These are phyloP conservation scores for Mucor lusitanicus DNA, from an alignment of 371 early-diverging fungal genomes.

Conservation along the genomic window DNA sequence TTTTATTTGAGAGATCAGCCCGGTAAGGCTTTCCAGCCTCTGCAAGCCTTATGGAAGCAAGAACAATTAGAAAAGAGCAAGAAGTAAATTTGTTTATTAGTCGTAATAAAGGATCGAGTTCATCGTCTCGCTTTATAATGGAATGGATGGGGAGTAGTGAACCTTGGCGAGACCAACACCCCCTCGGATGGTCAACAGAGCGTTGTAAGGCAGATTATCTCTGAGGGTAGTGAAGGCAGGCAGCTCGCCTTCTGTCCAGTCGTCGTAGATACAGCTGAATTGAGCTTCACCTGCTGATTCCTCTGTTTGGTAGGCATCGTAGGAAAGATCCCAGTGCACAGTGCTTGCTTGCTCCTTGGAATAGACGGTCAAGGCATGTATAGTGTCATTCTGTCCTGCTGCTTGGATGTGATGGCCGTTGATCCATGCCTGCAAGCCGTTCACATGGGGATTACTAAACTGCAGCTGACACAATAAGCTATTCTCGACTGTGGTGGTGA, in stretches of 20 bases:
- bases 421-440: conserved; percentile 18
- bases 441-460: conserved; percentile 5
- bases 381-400: not conserved
- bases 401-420: conserved; percentile 8
- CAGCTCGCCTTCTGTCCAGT: conserved; percentile 46
- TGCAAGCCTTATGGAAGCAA: conserved; percentile 59
- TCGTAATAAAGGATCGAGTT: not conserved
- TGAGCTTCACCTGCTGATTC: conserved; percentile 8
- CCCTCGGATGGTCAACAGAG: conserved; percentile 31
- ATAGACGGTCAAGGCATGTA: conserved; percentile 16
- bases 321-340: conserved; percentile 19
- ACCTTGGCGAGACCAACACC: conserved; percentile 36
- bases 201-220: conserved; percentile 23
- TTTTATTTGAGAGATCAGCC: conserved; percentile 82
- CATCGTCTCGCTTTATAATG: not conserved
- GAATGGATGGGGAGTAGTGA: conserved; percentile 19
- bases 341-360: conserved; percentile 8
- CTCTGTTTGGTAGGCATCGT: conserved; percentile 24
- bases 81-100: conserved; percentile 7
- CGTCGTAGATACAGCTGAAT: conserved; percentile 55
- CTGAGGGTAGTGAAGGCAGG: conserved; percentile 43
- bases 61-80: conserved; percentile 43
- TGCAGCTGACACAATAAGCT: conserved; percentile 31
- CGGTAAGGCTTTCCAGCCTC: conserved; percentile 67
- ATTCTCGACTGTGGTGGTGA: conserved; percentile 14